A percentile compares a stretch with the other conserved stretches of the same genome.
phyloP scores from a whole-genome alignment of 495 filamentous ascomycete genomes.

The Aspergillus kassunensis region DNA sequence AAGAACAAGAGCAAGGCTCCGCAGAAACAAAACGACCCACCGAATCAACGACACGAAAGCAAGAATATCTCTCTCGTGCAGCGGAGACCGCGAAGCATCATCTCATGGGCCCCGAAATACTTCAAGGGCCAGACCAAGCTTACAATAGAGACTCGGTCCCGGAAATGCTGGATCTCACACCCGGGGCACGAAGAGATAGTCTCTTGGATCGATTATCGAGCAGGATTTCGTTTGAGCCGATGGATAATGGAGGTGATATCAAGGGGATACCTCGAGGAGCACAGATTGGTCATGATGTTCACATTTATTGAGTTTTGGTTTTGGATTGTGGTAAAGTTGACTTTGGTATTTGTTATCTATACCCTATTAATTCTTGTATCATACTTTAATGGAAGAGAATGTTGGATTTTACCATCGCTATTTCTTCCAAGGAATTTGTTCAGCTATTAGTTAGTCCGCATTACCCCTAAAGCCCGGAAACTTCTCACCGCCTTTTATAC shows the following conservation, averaged over 20 bases:
- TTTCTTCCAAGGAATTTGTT: too few relatives aligned
- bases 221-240: constrained; percentile 24
- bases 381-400: too few relatives aligned
- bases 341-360: neutral
- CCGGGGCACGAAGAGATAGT: constrained; percentile 23
- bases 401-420: too few relatives aligned
- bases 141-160: constrained; percentile 15
- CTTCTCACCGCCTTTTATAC: too few relatives aligned
- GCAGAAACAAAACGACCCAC: constrained; percentile 25
- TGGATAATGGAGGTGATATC: constrained; percentile 37
- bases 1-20: constrained; percentile 14
- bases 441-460: too few relatives aligned
- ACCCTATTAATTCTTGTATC: neutral
- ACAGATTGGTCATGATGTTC: constrained; percentile 39
- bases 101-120: constrained; percentile 35
- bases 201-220: constrained; percentile 27
- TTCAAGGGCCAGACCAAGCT: constrained; percentile 18
- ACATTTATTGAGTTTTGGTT: constrained; percentile 32
- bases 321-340: too few relatives aligned
- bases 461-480: too few relatives aligned
- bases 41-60: constrained; percentile 33
- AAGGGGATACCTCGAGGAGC: constrained; percentile 47
- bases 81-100: constrained; percentile 29
- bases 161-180: constrained; percentile 32
- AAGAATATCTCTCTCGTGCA: constrained; percentile 39